Percentiles rank a stretch among this genome's conserved stretches.
phyloP scores from a whole-genome alignment of 1,284 basidiomycete species.

The Malassezia dermatis region DNA sequence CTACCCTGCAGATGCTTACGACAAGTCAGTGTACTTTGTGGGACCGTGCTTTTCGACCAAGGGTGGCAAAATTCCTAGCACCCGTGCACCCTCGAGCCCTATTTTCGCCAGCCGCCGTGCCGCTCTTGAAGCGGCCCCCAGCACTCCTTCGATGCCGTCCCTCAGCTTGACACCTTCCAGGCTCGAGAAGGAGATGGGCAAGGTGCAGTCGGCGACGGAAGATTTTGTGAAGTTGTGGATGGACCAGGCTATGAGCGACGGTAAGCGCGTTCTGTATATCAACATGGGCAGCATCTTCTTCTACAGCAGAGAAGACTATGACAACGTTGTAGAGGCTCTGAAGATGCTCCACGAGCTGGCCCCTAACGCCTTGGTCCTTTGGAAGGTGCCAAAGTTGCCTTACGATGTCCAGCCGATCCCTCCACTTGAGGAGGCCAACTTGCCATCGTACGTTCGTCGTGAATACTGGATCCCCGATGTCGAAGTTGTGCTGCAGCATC shows the following conservation, averaged over 20 bases:
- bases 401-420: slow-evolving; percentile 19
- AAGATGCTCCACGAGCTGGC: slow-evolving; percentile 20
- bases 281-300: slow-evolving; percentile 45
- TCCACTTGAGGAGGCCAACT: slow-evolving; percentile 19
- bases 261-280: slow-evolving; percentile 34
- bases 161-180: not conserved
- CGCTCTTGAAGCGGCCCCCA: slow-evolving; percentile 1
- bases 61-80: not conserved
- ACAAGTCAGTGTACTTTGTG: slow-evolving; percentile 22
- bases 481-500: slow-evolving; percentile 30
- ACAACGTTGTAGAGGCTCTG: slow-evolving; percentile 24
- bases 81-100: slow-evolving; percentile 2
- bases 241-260: slow-evolving; percentile 21
- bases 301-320: slow-evolving; percentile 28
- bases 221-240: slow-evolving; percentile 23
- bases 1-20: slow-evolving; percentile 13
- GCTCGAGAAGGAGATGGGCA: slow-evolving; percentile 14
- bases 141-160: slow-evolving; percentile 11
- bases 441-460: slow-evolving; percentile 28
- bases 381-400: slow-evolving; percentile 25
- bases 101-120: not conserved
- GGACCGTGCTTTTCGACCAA: slow-evolving; percentile 20
- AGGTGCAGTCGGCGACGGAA: not conserved
- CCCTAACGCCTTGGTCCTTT: slow-evolving; percentile 23
- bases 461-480: slow-evolving; percentile 29